phyloP scores from a whole-genome alignment of 768 basidiomycete species.

The Serendipita indica region DNA sequence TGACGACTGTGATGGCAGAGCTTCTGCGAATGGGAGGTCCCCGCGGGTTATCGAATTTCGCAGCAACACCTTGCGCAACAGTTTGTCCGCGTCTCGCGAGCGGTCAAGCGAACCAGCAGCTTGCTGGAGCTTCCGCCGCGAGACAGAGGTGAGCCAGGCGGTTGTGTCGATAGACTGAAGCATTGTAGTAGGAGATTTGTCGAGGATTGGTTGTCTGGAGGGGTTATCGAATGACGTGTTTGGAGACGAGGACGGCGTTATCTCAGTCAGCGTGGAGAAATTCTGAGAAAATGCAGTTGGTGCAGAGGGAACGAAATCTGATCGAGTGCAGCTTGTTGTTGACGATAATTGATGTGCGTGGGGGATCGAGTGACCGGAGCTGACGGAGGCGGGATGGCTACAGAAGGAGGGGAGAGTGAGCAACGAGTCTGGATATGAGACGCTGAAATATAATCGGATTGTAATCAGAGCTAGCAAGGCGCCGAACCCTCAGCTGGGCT shows the following conservation, averaged over 20 bases:
- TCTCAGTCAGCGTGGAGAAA: no score
- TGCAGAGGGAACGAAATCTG: no score
- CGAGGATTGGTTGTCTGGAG: background rate
- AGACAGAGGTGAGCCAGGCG: slow-evolving; percentile 45
- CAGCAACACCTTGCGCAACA: slow-evolving; percentile 77
- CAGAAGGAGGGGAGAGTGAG: no score
- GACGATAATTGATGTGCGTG: no score
- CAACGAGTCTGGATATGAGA: slow-evolving; percentile 15
- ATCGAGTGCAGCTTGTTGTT: no score
- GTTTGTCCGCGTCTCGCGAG: slow-evolving; percentile 49
- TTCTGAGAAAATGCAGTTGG: no score
- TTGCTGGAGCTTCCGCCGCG: slow-evolving; percentile 21
- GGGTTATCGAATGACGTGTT: slow-evolving; percentile 14
- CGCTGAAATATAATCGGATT: slow-evolving; percentile 14
- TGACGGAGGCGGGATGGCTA: no score
- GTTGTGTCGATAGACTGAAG: slow-evolving; percentile 4
- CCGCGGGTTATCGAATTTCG: slow-evolving; percentile 60
- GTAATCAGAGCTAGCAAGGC: slow-evolving; percentile 10
- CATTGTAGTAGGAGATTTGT: background rate
- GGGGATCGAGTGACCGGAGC: no score
- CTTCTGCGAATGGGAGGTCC: slow-evolving; percentile 10
- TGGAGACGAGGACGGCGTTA: slow-evolving; percentile 38
- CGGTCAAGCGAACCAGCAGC: slow-evolving; percentile 15
- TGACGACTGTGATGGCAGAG: slow-evolving; percentile 20
- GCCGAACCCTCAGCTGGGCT: background rate